Evolutionary conservation across 441 rosid genomes (phyloP).

Genomic region (Flueggea neowawraea): DNA sequence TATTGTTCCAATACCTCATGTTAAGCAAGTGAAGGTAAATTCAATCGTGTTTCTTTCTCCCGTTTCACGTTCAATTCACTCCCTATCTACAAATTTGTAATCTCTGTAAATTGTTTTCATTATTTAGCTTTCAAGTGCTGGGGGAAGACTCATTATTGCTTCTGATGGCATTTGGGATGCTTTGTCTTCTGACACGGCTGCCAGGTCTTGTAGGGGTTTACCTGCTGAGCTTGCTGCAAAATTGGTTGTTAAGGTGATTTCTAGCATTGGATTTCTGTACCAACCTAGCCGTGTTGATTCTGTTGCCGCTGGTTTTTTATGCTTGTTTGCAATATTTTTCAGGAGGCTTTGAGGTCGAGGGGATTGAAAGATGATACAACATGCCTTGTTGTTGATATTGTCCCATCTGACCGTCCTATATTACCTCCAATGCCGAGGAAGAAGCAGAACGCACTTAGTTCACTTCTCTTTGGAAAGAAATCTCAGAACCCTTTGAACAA

Average conservation of each 20-base stretch:
- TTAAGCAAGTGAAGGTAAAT: slow-evolving; percentile 93
- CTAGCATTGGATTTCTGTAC: background rate
- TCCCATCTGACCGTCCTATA: slow-evolving; percentile 78
- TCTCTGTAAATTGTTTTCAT: slow-evolving; percentile 8
- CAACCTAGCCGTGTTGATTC: background rate
- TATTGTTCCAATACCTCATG: slow-evolving; percentile 96
- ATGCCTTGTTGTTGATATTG: slow-evolving; percentile 96
- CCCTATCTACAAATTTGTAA: slow-evolving; percentile 3
- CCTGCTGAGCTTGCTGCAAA: slow-evolving; percentile 96
- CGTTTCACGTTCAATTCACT: slow-evolving; percentile 2
- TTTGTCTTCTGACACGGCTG: slow-evolving; percentile 86
- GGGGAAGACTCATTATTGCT: slow-evolving; percentile 95
- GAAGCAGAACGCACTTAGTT: slow-evolving; percentile 63
- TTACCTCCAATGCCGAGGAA: slow-evolving; percentile 61
- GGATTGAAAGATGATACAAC: slow-evolving; percentile 99
- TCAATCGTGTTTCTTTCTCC: background rate
- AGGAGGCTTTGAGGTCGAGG: slow-evolving; percentile 98
- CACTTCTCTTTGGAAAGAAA: slow-evolving; percentile 68
- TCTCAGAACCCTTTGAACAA: slow-evolving; percentile 40
- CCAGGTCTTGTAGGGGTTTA: slow-evolving; percentile 88
- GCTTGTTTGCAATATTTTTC: slow-evolving; percentile 14
- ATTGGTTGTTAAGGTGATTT: slow-evolving; percentile 87
- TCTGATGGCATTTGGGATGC: slow-evolving; percentile 99
- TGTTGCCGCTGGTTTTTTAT: slow-evolving; percentile 1
- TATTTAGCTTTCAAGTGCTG: slow-evolving; percentile 77